Evolutionary conservation across 2,329 filamentous ascomycete genomes (phyloP), one percentile per base, ranked within the genome.

Genomic region (Stemphylium beticola): DNA sequence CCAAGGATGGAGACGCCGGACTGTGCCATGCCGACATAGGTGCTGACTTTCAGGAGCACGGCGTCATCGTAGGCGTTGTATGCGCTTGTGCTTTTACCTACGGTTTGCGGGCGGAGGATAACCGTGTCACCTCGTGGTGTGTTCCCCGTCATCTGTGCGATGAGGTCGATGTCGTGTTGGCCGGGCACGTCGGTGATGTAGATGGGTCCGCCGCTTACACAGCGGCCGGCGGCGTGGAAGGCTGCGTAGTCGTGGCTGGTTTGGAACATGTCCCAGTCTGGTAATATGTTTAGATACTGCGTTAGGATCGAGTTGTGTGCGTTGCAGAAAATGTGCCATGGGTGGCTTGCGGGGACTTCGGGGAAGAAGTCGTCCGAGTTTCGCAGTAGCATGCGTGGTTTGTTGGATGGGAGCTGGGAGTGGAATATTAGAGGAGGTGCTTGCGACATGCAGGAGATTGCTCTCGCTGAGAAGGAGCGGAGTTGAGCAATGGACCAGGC

Each of bases 341-440:
- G 85, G 58, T 99, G 95, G 6, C 89, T 92, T 0, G 86, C 83
- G 0, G 88, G 85, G 4, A 92, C 84, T 39, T 92, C 85, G 0
- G 95, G 95, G 74, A 96, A 97, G 81, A 93, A 99, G 76, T 98
- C 90, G 58, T 88, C 93, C 0, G 91, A 96, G 76, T 96, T 98
- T 41, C 95, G 89, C 15, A 92, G 84, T 0, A 93, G 80, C 20
- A 96, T 82, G 0, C 85, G 81, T 0, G 91, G 90, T 44, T 87
- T 86, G 70, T 89, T 91, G n/a, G 81, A 85, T 1, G 90, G 90
- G 20, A 96, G 79, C 64, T 96, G 91, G 1, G 88, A 89, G 71
- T 92, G 87, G 76, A 96, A 97, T 9, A 98, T 81, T 15, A 93
- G 87, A 53, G 93, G 89, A 0, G 95, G 95, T 2, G 88, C 84